Conservation (phyloP, 2,329 filamentous ascomycete species). For the Myriosclerotinia duriaeana region DNA sequence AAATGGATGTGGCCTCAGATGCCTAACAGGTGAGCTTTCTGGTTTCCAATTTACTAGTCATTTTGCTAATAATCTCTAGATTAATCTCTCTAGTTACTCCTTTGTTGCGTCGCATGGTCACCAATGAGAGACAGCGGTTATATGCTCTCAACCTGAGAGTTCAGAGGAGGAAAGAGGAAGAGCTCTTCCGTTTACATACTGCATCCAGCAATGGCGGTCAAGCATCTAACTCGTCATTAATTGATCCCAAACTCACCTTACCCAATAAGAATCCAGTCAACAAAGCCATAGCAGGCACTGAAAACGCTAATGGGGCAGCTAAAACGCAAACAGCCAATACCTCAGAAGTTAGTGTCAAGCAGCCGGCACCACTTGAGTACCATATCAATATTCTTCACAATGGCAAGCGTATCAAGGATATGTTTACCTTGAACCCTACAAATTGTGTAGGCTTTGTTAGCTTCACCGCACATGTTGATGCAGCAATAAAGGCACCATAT, state of each 20-base stretch:
- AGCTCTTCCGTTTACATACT: not conserved
- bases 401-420: conserved; percentile 31
- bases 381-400: conserved; percentile 36
- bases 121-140: conserved; percentile 40
- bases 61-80: conserved; percentile 30
- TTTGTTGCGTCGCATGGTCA: conserved; percentile 40
- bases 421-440: conserved; percentile 27
- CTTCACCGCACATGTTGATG: conserved; percentile 34
- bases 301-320: not conserved
- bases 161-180: conserved; percentile 27
- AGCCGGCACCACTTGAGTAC: conserved; percentile 26
- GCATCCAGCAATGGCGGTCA: not conserved
- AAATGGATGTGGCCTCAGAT: conserved; percentile 38
- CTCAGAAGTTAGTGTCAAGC: not conserved
- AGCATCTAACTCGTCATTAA: not conserved
- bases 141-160: conserved; percentile 35
- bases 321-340: not conserved
- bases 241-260: conserved; percentile 3
- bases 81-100: conserved; percentile 37
- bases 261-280: not conserved
- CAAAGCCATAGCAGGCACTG: not conserved
- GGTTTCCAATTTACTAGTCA: not conserved
- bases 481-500: conserved; percentile 27
- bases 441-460: conserved; percentile 35
- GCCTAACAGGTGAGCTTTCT: conserved; percentile 35